Evolutionary conservation across 495 filamentous ascomycete species (phyloP).

Genomic region (Coniosporium apollinis): DNA sequence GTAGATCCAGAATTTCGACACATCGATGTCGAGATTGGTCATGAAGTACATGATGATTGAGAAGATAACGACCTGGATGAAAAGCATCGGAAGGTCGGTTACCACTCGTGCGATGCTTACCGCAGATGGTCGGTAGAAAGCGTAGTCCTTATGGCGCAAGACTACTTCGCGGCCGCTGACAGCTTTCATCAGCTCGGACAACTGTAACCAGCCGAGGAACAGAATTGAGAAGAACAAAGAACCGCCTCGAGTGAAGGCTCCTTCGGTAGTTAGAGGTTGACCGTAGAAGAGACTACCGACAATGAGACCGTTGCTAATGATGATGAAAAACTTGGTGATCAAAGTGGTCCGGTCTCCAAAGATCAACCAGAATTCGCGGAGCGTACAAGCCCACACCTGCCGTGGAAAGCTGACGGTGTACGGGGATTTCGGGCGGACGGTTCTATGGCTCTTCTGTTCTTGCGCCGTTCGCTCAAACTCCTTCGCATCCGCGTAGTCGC

Average conservation of each 20-base stretch:
- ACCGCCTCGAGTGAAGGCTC: slow-evolving; percentile 53
- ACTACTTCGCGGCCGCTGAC: slow-evolving; percentile 47
- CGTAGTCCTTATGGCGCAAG: slow-evolving; percentile 49
- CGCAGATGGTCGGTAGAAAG: slow-evolving; percentile 65
- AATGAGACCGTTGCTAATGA: slow-evolving; percentile 56
- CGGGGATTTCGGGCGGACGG: slow-evolving; percentile 49
- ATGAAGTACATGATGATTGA: slow-evolving; percentile 54
- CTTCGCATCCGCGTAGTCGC: slow-evolving; percentile 43
- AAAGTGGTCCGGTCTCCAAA: slow-evolving; percentile 56
- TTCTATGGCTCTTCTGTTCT: slow-evolving; percentile 48
- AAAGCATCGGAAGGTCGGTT: slow-evolving; percentile 49
- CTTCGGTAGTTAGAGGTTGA: slow-evolving; percentile 42
- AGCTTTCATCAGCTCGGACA: slow-evolving; percentile 55
- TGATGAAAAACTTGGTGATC: slow-evolving; percentile 64
- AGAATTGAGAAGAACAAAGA: slow-evolving; percentile 57
- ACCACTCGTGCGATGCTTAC: slow-evolving; percentile 51
- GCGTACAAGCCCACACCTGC: slow-evolving; percentile 53
- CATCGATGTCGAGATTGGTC: slow-evolving; percentile 43
- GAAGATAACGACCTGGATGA: slow-evolving; percentile 47
- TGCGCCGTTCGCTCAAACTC: slow-evolving; percentile 53
- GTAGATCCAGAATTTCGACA: slow-evolving; percentile 58
- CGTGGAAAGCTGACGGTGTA: slow-evolving; percentile 55
- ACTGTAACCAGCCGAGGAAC: slow-evolving; percentile 60
- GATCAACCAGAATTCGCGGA: slow-evolving; percentile 61
- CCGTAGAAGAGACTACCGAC: slow-evolving; percentile 59